Base-by-base conservation (phyloP, 2,329 filamentous ascomycete species). In the Exophiala sideris region DNA sequence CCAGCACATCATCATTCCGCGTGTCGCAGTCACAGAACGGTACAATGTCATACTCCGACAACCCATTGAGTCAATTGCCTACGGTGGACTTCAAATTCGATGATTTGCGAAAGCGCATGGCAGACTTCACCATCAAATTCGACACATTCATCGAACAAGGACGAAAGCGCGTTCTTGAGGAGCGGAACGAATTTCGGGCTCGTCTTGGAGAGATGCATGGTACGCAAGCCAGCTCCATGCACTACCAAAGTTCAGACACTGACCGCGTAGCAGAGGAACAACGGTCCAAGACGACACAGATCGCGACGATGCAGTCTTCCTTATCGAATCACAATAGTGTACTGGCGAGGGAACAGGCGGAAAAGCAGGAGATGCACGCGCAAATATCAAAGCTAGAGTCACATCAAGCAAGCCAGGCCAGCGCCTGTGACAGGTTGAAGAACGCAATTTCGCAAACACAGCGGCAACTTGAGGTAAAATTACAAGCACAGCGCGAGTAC, bases 21-120 rank as follows among this genome's bases (percentile, higher is more conserved):
- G 50, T 55, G 9, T 62, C 62, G 8, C 62, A 64, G 39, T 61
- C 60, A 10, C 60, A 62, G 44, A 47, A 52, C 33, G 50, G 48
- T 1, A 24, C 50, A 12, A 49, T 56, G 34, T 52, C 56, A n/a
- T 64, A 64, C 54, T 54, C 56, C 12, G 59, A 62, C 47, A 59
- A 45, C 24, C 61, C 58, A 2, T 53, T 64, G 21, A 64, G 61
- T 1, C 55, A 64, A 50, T 83, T 99, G 7, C 94, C 94, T 34
- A 89, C 81, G 69, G 88, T 95, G 71, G 91, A 96, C 72, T 97
- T 99, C 71, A 91, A 91, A 54, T 97, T 97, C 71, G 91, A 97
- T 65, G 90, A 96, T 64, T 75, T 99, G 68, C 91, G 92, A 73
- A 90, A 92, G 66, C 88, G 91, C 73, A 97, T 99, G 94, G 82